Percentiles rank a stretch among this genome's conserved stretches.
phyloP scores from a whole-genome alignment of 768 basidiomycete genomes.

The Mycena olivaceomarginata region DNA sequence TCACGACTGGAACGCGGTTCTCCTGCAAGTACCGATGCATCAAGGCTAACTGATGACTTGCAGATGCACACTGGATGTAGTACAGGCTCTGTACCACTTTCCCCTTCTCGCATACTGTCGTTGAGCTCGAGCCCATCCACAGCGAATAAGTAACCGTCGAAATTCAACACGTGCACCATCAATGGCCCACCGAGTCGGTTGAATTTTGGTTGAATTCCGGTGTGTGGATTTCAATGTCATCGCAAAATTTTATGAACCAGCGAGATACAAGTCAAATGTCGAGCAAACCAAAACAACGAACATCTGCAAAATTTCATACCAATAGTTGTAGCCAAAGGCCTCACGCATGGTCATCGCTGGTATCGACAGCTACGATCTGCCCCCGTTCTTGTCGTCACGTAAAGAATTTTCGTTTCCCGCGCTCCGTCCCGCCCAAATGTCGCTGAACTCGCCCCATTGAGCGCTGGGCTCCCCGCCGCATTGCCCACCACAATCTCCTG shows the following conservation, averaged over 20 bases:
- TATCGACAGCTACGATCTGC: neutral
- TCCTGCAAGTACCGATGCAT: too few relatives aligned
- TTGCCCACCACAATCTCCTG: too few relatives aligned
- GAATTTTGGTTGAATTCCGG: too few relatives aligned
- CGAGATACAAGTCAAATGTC: neutral
- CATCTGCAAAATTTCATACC: neutral
- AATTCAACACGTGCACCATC: neutral
- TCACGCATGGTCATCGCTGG: neutral
- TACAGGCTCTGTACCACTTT: neutral
- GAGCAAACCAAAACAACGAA: neutral
- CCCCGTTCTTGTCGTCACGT: neutral
- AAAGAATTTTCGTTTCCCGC: neutral
- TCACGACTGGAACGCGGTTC: too few relatives aligned
- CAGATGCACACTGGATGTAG: neutral
- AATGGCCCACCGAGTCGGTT: neutral
- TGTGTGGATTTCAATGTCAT: neutral
- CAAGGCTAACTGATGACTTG: too few relatives aligned
- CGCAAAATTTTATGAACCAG: too few relatives aligned
- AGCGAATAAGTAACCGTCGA: neutral
- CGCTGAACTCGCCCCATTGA: too few relatives aligned
- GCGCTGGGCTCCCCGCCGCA: too few relatives aligned
- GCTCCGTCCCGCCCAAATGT: too few relatives aligned
- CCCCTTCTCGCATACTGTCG: neutral
- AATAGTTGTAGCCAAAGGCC: neutral
- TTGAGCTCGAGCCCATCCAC: neutral